Evolutionary conservation across 1,139 yeast species (phyloP).

Genomic region (Candida sojae): DNA sequence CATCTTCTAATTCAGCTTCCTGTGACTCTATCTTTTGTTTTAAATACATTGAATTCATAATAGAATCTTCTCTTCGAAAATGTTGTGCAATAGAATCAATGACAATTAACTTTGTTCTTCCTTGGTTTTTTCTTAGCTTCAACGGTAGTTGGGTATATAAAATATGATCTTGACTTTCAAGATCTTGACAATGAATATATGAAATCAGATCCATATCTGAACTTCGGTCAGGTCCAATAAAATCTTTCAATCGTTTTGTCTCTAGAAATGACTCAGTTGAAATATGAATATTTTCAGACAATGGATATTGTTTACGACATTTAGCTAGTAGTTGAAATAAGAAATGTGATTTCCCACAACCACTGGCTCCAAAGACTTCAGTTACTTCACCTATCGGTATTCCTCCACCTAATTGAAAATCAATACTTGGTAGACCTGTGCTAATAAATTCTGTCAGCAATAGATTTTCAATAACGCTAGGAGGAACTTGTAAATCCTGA

Average conservation of each 20-base stretch:
- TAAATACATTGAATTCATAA: slow-evolving; percentile 30
- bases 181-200: slow-evolving; percentile 65
- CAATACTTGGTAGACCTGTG: slow-evolving; percentile 64
- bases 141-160: slow-evolving; percentile 70
- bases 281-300: slow-evolving; percentile 48
- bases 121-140: slow-evolving; percentile 40
- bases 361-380: slow-evolving; percentile 82
- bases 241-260: slow-evolving; percentile 54
- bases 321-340: slow-evolving; percentile 56
- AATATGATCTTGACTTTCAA: slow-evolving; percentile 76
- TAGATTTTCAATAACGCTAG: slow-evolving; percentile 12
- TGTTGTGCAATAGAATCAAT: slow-evolving; percentile 91
- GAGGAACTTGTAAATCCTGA: slow-evolving; percentile 5
- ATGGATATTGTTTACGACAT: slow-evolving; percentile 28
- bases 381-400: slow-evolving; percentile 66
- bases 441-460: slow-evolving; percentile 30
- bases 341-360: slow-evolving; percentile 83
- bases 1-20: slow-evolving; percentile 19
- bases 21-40: slow-evolving; percentile 23
- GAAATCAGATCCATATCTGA: slow-evolving; percentile 47
- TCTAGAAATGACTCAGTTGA: slow-evolving; percentile 78
- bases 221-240: slow-evolving; percentile 16
- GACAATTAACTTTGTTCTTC: slow-evolving; percentile 54
- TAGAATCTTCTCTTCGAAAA: slow-evolving; percentile 62
- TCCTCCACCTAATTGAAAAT: slow-evolving; percentile 66